phyloP scores from a whole-genome alignment of 106 monocot genomes.

The Acorus calamus region DNA sequence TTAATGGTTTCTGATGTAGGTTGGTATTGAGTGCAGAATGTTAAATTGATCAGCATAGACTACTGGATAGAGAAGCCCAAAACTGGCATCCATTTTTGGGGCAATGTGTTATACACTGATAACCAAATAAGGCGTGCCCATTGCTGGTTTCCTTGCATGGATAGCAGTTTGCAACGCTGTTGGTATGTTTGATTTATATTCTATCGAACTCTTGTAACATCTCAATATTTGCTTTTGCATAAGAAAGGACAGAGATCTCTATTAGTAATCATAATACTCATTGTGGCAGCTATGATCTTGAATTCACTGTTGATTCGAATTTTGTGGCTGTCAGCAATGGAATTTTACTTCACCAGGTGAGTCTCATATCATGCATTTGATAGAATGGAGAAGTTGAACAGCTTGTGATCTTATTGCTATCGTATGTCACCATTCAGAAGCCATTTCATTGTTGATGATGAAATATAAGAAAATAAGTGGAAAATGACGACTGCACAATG shows the following conservation, averaged over 20 bases:
- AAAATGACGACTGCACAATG: too few relatives aligned
- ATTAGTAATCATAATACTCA: background rate
- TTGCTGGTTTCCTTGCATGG: conserved; percentile 95
- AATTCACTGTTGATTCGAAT: conserved; percentile 70
- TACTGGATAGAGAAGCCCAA: conserved; percentile 59
- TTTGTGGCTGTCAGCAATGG: conserved; percentile 94
- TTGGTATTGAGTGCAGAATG: conserved; percentile 41
- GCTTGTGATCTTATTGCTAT: background rate
- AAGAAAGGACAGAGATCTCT: too few relatives aligned
- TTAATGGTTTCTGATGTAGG: conserved; percentile 10
- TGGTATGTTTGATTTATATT: conserved; percentile 49
- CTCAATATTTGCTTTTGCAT: background rate
- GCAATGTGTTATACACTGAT: conserved; percentile 45
- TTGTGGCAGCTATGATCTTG: conserved; percentile 75
- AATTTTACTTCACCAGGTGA: conserved; percentile 77
- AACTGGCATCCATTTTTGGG: conserved; percentile 61
- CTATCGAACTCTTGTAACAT: background rate
- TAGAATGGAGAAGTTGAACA: background rate
- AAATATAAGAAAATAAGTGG: too few relatives aligned
- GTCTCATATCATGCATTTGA: background rate
- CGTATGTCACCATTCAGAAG: too few relatives aligned
- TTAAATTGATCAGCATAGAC: conserved; percentile 57
- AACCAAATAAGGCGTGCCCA: conserved; percentile 76
- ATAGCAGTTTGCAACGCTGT: conserved; percentile 52
- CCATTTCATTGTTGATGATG: too few relatives aligned